Percentiles rank a stretch among this genome's conserved stretches.
These are phyloP conservation scores for Oryza glumipatula DNA, from an alignment of 176 grass and related monocot genomes.

Conservation along the genomic window DNA sequence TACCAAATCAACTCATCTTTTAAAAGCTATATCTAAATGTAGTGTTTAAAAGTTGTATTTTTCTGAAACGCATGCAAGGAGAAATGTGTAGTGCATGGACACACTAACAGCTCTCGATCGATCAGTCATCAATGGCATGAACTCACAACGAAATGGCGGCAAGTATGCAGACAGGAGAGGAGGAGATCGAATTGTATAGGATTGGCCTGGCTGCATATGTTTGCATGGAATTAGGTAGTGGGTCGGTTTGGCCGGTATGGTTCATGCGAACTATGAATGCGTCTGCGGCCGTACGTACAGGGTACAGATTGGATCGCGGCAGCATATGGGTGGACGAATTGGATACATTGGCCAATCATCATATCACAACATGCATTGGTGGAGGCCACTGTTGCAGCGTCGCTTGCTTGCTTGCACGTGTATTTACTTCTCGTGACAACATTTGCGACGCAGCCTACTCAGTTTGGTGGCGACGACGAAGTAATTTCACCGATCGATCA, in stretches of 20 bases:
- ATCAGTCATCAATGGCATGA: neutral
- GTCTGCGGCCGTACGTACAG: conserved; percentile 1
- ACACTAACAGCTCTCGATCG: neutral
- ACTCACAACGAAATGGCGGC: neutral
- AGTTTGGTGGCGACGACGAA: conserved; percentile 8
- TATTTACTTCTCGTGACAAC: conserved; percentile 56
- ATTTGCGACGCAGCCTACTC: conserved; percentile 35
- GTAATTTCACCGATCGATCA: too few relatives aligned
- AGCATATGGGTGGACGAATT: neutral
- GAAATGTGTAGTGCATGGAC: neutral
- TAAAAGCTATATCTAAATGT: too few relatives aligned
- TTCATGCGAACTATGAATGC: conserved; percentile 50
- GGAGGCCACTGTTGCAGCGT: neutral
- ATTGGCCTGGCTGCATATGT: neutral
- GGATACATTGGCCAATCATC: conserved; percentile 31
- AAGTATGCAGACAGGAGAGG: neutral
- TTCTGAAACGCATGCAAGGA: too few relatives aligned
- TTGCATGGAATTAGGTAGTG: neutral
- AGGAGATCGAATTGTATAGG: neutral
- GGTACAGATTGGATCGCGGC: neutral
- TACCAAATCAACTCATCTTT: neutral
- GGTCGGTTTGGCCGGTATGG: conserved; percentile 21
- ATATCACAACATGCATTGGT: neutral
- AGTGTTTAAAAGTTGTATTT: too few relatives aligned
- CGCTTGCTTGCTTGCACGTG: neutral